Conservation (phyloP, 2,329 filamentous ascomycete genomes). For the Fusarium virguliforme region DNA sequence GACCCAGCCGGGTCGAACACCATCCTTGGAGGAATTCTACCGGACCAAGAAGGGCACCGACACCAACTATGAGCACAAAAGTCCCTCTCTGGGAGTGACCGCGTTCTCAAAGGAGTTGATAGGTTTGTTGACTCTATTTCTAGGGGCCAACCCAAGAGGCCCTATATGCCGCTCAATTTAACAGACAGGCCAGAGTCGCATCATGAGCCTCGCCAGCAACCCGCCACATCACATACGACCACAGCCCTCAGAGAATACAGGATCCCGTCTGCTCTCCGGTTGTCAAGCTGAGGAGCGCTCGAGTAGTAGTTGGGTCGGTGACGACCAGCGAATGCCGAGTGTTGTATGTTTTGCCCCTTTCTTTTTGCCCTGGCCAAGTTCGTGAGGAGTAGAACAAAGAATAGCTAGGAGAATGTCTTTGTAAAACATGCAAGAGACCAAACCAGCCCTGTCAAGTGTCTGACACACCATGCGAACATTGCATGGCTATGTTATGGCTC, state of each 20-base stretch:
- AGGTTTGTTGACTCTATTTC: no score
- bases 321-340: constrained; percentile 29
- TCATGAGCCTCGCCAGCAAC: background rate
- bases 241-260: constrained; percentile 25
- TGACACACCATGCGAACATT: background rate
- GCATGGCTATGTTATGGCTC: constrained; percentile 10
- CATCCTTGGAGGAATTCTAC: no score
- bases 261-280: constrained; percentile 26
- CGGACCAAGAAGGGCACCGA: no score
- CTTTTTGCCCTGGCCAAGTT: background rate
- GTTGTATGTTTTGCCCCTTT: constrained; percentile 10
- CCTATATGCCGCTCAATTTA: no score
- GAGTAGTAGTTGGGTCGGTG: constrained; percentile 33
- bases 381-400: background rate
- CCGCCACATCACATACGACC: constrained; percentile 16
- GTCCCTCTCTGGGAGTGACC: no score
- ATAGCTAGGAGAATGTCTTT: background rate
- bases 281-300: constrained; percentile 23
- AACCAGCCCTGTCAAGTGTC: constrained; percentile 3
- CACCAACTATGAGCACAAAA: no score
- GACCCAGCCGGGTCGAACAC: no score
- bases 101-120: no score
- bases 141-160: no score
- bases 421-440: background rate
- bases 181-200: background rate